Base-by-base conservation (phyloP, 805 yeast species). In the Zygosaccharomyces siamensis region DNA sequence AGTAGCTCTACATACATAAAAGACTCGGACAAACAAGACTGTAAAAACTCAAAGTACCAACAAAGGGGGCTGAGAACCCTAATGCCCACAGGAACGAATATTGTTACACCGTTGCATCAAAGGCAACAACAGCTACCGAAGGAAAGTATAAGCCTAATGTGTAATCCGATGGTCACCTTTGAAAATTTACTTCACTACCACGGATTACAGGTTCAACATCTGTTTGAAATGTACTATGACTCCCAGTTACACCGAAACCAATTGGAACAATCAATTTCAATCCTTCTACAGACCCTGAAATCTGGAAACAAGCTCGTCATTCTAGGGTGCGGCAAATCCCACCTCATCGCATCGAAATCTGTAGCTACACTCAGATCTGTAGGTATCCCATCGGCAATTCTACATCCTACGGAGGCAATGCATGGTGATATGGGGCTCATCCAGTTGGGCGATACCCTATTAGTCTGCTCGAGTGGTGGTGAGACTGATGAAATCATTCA, bases 351-450 rank as follows among this genome's bases (percentile, higher is more conserved):
- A 11, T 72, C 77, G 48, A 89, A 89, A 66, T 70, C 84, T 11
- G 87, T 80, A 46, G 95, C 96, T 7, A 89, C 96, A 4, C 70
- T 89, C 66, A 86, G 84, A 61, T 87, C 96, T 0, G 72, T 89
- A 49, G 82, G 89, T 27, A 75, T 89, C 45, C 81, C 79, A 45
- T 74, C 95, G 0, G 77, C 80, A 0, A 57, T 77, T 1, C 68
- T 89, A 46, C 96, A 89, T 61, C 96, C 97, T 0, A 71, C 86
- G 3, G 97, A 89, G 52, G 96, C 96, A 0, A 70, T 89, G 16
- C 97, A 89, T 63, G 97, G 97, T 5, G 97, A 89, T 64, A 73
- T 89, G 57, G 97, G 97, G 2, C 67, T 83, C 33, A 68, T 89
- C 44, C 78, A 76, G 23, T 75, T 74, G 14, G 69, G 74, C 21